Conservation (phyloP, 805 yeast genomes). For the Saturnispora saitoi region DNA sequence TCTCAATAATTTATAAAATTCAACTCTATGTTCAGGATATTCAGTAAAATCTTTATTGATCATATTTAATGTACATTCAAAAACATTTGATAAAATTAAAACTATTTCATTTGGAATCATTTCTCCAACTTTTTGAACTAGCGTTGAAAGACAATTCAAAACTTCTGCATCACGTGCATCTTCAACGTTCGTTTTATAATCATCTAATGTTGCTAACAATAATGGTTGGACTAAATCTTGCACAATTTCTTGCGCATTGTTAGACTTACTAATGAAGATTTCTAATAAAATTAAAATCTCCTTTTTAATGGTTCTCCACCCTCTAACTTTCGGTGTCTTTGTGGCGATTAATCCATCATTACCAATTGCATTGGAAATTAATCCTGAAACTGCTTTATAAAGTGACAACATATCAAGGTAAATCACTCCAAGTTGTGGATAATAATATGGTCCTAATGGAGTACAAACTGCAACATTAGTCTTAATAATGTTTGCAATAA, state of each 20-base stretch:
- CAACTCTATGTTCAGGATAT: slow-evolving; percentile 96
- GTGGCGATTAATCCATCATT: slow-evolving; percentile 82
- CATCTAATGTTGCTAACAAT: slow-evolving; percentile 78
- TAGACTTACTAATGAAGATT: slow-evolving; percentile 81
- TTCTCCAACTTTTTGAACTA: slow-evolving; percentile 80
- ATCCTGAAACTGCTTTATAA: slow-evolving; percentile 78
- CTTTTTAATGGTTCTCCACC: slow-evolving; percentile 91
- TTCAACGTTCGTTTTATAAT: slow-evolving; percentile 80
- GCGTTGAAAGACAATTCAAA: slow-evolving; percentile 84
- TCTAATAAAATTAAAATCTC: slow-evolving; percentile 86
- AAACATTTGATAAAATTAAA: slow-evolving; percentile 77
- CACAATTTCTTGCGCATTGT: slow-evolving; percentile 75
- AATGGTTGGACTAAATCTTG: slow-evolving; percentile 75
- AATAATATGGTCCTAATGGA: slow-evolving; percentile 88
- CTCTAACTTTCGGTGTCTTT: slow-evolving; percentile 90
- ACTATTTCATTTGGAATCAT: slow-evolving; percentile 87
- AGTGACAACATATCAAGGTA: slow-evolving; percentile 84
- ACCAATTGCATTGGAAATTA: slow-evolving; percentile 76
- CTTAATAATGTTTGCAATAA: slow-evolving; percentile 86
- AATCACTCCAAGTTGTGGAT: slow-evolving; percentile 77
- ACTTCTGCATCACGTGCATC: slow-evolving; percentile 98
- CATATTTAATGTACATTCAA: slow-evolving; percentile 92
- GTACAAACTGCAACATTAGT: slow-evolving; percentile 93
- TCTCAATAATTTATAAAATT: slow-evolving; percentile 81
- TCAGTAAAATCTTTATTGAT: slow-evolving; percentile 92